phyloP scores from a whole-genome alignment of 805 yeast genomes.

The Pichia ethanolica region DNA sequence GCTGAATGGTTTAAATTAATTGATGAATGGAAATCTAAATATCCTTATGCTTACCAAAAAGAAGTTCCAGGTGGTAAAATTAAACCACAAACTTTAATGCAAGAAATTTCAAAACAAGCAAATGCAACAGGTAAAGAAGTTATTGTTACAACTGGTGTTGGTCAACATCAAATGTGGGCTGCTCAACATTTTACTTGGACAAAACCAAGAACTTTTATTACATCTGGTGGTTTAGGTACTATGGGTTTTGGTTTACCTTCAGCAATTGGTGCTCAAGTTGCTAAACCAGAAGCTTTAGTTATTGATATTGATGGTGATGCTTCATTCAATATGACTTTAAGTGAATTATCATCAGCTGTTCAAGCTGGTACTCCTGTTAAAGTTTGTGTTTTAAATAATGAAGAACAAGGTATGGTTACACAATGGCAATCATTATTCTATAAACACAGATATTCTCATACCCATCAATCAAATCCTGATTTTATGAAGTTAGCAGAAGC shows the following conservation, averaged over 20 bases:
- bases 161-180: conserved; percentile 99
- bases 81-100: conserved; percentile 88
- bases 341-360: conserved; percentile 88
- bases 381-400: conserved; percentile 84
- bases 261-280: conserved; percentile 97
- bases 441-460: conserved; percentile 95
- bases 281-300: conserved; percentile 88
- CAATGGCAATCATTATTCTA: conserved; percentile 98
- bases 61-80: conserved; percentile 77
- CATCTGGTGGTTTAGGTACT: conserved; percentile 99
- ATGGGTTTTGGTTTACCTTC: conserved; percentile 98
- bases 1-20: conserved; percentile 73
- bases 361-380: conserved; percentile 91
- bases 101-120: conserved; percentile 69
- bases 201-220: conserved; percentile 84
- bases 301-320: conserved; percentile 99
- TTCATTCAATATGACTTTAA: conserved; percentile 95
- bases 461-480: conserved; percentile 93
- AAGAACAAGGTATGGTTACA: conserved; percentile 99
- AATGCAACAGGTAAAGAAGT: conserved; percentile 60
- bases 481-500: conserved; percentile 90
- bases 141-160: conserved; percentile 94
- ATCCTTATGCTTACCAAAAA: conserved; percentile 73
- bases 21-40: conserved; percentile 74
- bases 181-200: conserved; percentile 97